Percentiles rank a stretch among this genome's conserved stretches.
phyloP scores from a whole-genome alignment of 495 filamentous ascomycete species.

The Beverwykella pulmonaria region DNA sequence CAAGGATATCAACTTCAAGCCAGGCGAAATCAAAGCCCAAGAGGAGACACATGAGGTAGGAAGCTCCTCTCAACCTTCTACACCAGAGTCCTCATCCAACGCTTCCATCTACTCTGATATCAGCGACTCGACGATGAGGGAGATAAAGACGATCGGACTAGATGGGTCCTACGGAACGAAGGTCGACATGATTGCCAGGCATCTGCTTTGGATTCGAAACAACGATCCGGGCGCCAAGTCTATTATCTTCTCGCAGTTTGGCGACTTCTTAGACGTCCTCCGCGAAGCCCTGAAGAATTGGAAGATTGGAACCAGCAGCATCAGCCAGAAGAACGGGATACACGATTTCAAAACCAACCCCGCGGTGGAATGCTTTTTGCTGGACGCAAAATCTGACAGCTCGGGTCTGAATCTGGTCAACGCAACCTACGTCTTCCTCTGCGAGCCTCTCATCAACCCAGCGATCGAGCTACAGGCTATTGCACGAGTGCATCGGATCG shows the following conservation, averaged over 20 bases:
- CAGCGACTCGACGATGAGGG: conserved; percentile 64
- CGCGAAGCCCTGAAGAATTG: conserved; percentile 65
- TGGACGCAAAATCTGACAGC: conserved; percentile 85
- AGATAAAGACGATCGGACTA: conserved; percentile 83
- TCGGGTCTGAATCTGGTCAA: conserved; percentile 88
- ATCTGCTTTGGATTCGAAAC: conserved; percentile 80
- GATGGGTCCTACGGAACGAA: conserved; percentile 81
- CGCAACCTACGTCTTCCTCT: conserved; percentile 91
- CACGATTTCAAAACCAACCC: conserved; percentile 75
- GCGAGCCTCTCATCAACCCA: conserved; percentile 89
- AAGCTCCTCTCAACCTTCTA: conserved; percentile 11
- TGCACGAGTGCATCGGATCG: conserved; percentile 90
- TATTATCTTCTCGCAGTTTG: conserved; percentile 87
- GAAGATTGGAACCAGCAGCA: conserved; percentile 69
- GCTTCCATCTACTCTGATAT: conserved; percentile 77
- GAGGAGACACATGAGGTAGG: conserved; percentile 57
- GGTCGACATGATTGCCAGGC: conserved; percentile 75
- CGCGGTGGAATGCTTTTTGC: conserved; percentile 76
- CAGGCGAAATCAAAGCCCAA: conserved; percentile 67
- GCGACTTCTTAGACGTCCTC: conserved; percentile 77
- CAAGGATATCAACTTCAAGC: conserved; percentile 81
- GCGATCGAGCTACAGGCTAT: conserved; percentile 93
- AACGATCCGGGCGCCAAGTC: conserved; percentile 87
- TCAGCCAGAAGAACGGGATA: conserved; percentile 66
- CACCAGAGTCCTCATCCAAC: conserved; percentile 30